Conservation (phyloP, 768 basidiomycete species). For the Lentinula sp. region DNA sequence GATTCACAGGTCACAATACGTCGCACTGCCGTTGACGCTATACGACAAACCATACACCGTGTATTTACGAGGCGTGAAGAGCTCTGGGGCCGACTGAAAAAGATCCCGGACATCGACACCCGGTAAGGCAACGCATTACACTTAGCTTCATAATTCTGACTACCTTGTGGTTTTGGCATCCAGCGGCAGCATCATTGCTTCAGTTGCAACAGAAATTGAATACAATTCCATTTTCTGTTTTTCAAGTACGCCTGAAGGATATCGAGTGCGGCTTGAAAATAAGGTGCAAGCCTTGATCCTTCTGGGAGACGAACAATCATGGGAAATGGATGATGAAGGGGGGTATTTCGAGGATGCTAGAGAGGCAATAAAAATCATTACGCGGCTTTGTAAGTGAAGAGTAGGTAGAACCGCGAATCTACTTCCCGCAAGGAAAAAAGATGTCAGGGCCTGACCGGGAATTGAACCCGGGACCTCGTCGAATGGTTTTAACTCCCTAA, state of each 20-base stretch:
- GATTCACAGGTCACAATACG: not conserved
- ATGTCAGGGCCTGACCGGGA: not conserved
- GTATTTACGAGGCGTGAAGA: conserved; percentile 15
- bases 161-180: conserved; percentile 24
- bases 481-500: not conserved
- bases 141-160: not conserved
- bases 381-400: not conserved
- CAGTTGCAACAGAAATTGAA: conserved; percentile 42
- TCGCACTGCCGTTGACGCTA: not conserved
- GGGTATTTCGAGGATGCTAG: conserved; percentile 33
- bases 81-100: conserved; percentile 6
- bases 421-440: too few relatives aligned
- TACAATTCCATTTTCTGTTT: conserved; percentile 35
- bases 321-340: conserved; percentile 13
- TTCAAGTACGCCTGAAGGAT: conserved; percentile 46
- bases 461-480: conserved; percentile 3
- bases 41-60: not conserved
- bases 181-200: conserved; percentile 25
- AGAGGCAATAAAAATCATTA: conserved; percentile 19
- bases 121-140: conserved; percentile 6
- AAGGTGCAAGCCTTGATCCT: conserved; percentile 29
- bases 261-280: conserved; percentile 27
- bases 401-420: too few relatives aligned
- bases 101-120: not conserved
- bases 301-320: conserved; percentile 19